Base-by-base conservation (phyloP, 441 rosid genomes). In the Theobroma grandiflorum region DNA sequence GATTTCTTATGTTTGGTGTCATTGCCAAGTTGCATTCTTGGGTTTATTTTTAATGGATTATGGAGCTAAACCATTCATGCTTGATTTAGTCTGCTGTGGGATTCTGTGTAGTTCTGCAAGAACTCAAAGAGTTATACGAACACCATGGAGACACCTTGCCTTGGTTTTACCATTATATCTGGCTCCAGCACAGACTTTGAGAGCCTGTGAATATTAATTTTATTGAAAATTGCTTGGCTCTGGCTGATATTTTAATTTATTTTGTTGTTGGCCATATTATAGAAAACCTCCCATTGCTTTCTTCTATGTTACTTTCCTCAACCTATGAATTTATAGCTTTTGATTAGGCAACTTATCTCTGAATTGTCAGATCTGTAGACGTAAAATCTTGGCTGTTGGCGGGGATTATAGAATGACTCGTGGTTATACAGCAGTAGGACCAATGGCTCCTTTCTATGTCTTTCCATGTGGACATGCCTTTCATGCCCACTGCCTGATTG, bases 391-490 rank as follows among this genome's bases (percentile, higher is more conserved):
- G 91, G 83, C 86, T 42, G 86, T 86, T 75, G 90, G 89, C 18
- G 94, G 88, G 57, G 95, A 91, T 70, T 94, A 88, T 86, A 90
- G 91, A 80, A 87, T 89, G 90, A 86, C 91, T 68, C 91, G 86
- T 33, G 93, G 97, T 57, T 92, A 91, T 84, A 82, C 94, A 72
- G 84, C 98, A 22, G 90, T 87, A 63, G 98, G 99, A 84, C 90
- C 95, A 64, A 87, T 97, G 90, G 96, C 99, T 75, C 97, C 98
- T 65, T 95, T 97, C 85, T 97, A 94, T 82, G 93, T 97, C 66
- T 97, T 97, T 87, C 99, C 99, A 43, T 97, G 99, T 81, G 95
- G 98, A 16, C 99, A 95, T 78, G 88, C 99, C 67, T 97, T 97
- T 88, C 99, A 97, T 84, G 87, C 97, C 12, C 94, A 93, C 69